These are phyloP conservation scores for Schrenkiella parvula DNA, from an alignment of 345 rosid species.

Conservation along the genomic window DNA sequence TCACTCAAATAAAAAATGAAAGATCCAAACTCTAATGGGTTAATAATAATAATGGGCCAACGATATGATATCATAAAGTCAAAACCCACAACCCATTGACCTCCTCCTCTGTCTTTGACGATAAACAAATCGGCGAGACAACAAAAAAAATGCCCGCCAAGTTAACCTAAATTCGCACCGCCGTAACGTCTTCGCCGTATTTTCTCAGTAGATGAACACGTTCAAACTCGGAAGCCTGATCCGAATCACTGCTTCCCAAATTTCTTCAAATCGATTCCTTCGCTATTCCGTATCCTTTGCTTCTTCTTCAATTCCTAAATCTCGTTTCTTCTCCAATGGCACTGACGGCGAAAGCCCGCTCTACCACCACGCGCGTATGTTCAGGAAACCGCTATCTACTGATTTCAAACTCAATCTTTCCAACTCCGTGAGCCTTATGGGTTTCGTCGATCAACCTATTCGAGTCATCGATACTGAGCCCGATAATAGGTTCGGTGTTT, in stretches of 20 bases:
- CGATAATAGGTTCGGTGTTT: constrained; percentile 36
- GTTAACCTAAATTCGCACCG: background rate
- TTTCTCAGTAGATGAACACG: constrained; percentile 38
- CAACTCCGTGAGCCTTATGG: constrained; percentile 57
- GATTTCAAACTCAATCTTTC: constrained; percentile 22
- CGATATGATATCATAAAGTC: too few relatives aligned
- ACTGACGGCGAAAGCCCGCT: constrained; percentile 44
- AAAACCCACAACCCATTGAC: background rate
- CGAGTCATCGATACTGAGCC: background rate
- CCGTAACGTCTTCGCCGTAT: background rate
- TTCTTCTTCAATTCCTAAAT: constrained; percentile 16
- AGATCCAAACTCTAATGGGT: too few relatives aligned
- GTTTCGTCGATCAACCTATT: constrained; percentile 44
- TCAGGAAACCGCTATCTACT: constrained; percentile 53
- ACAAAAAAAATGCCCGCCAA: too few relatives aligned
- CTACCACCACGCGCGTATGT: constrained; percentile 46
- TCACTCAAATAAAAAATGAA: too few relatives aligned
- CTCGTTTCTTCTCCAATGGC: constrained; percentile 35
- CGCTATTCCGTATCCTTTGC: constrained; percentile 19
- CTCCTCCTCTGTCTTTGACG: background rate
- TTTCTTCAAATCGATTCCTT: constrained; percentile 21
- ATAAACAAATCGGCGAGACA: background rate
- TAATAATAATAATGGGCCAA: background rate
- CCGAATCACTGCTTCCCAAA: constrained; percentile 24
- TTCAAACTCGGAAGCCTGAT: constrained; percentile 25